Evolutionary conservation across 164 flowering plant species (phyloP), one percentile per base, ranked within the genome.

Genomic region (Tetracentron sinense): DNA sequence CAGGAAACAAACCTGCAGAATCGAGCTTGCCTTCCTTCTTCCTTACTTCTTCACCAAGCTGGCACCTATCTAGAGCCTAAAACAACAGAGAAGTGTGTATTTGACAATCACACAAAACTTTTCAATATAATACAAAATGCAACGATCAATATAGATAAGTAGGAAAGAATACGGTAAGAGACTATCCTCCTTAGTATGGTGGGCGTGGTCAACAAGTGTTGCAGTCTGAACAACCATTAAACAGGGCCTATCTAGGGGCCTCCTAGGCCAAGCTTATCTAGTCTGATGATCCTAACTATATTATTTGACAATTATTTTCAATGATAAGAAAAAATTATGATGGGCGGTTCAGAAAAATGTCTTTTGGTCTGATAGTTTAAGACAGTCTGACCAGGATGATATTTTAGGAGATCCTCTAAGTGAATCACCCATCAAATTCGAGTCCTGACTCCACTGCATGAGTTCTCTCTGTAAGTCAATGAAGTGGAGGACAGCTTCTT

Each of bases 41-140:
- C 60, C 90, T 68, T 4, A 90, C 87, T 75, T 82, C 88, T 66
- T 86, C 90, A 27, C 88, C 92, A 61, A 90, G 87, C 67, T 90
- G 92, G 67, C 97, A 90, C 64, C 75, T 88, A 35, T 86, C 92
- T 48, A 90, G 74, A 63, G 83, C 94, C 94, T 89, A 46, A 64
- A 66, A 54, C 21, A 61, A 58, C 7, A 48, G 44, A 29, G n/a
- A 69, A 5, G 6, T 21, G 58, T 5, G 30, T 25, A 53, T 53
- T 30, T 14, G 2, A 0, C 20, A 1, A 26, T 31, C 31, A 26
- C 4, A n/a, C 31, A 53, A 19, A 11, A 14, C 27, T 14, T 15
- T 53, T 53, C 5, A 53, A 53, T 19, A 53, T 15, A 27, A 53
- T 27, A 26, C 10, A 26, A 8, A n/a, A 4, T 3, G 4, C 44